phyloP scores from a whole-genome alignment of 2,329 filamentous ascomycete genomes.

The Monilinia fructicola region DNA sequence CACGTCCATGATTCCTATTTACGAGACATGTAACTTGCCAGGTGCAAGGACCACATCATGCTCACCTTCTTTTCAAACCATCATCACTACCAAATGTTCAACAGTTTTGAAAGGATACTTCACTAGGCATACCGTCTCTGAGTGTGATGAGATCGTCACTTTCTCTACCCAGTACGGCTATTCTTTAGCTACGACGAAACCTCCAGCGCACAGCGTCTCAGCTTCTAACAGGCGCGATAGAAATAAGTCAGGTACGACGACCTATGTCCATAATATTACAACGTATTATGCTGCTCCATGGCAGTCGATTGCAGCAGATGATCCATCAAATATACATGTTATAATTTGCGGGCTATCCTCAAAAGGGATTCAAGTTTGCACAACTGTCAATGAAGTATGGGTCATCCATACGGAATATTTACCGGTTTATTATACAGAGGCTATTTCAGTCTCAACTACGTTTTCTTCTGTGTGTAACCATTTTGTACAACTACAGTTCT shows the following conservation, averaged over 20 bases:
- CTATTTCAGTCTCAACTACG: slow-evolving; percentile 28
- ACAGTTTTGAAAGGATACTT: slow-evolving; percentile 34
- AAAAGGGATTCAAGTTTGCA: slow-evolving; percentile 23
- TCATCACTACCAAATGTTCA: slow-evolving; percentile 31
- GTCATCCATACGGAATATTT: slow-evolving; percentile 28
- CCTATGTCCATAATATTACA: slow-evolving; percentile 32
- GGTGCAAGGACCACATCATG: slow-evolving; percentile 28
- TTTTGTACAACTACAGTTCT: not conserved
- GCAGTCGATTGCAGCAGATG: slow-evolving; percentile 33
- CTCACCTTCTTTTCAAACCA: slow-evolving; percentile 28
- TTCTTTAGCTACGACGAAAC: slow-evolving; percentile 28
- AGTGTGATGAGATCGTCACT: slow-evolving; percentile 35
- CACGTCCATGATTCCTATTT: slow-evolving; percentile 30
- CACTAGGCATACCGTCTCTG: slow-evolving; percentile 29
- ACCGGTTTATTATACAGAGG: slow-evolving; percentile 29
- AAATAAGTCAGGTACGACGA: slow-evolving; percentile 11
- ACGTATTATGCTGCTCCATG: slow-evolving; percentile 36
- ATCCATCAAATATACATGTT: slow-evolving; percentile 30
- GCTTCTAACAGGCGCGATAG: slow-evolving; percentile 7
- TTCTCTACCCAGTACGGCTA: slow-evolving; percentile 35
- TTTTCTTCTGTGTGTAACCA: slow-evolving; percentile 27
- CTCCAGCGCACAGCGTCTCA: not conserved
- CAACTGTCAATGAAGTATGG: slow-evolving; percentile 33
- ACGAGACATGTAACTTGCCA: slow-evolving; percentile 31
- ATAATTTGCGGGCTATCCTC: slow-evolving; percentile 27